These are phyloP conservation scores for Hypoxylon sp. DNA, from an alignment of 2,329 filamentous ascomycete genomes.

Conservation along the genomic window DNA sequence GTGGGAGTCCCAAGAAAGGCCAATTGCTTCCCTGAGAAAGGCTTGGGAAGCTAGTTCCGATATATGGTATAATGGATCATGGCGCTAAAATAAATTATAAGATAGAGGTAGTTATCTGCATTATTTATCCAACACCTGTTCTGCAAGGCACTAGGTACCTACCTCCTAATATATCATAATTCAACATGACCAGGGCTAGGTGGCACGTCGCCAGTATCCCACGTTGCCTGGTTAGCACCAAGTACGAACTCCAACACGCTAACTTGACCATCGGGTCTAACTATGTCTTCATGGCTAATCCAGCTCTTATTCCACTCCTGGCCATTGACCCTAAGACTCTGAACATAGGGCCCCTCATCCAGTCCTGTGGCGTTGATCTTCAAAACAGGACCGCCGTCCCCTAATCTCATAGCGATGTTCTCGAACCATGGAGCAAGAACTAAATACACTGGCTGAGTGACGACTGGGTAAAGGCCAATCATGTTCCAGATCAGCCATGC, in stretches of 20 bases:
- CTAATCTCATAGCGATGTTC: slow-evolving; percentile 64
- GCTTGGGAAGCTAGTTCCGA: not conserved
- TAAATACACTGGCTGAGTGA: slow-evolving; percentile 69
- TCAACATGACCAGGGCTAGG: slow-evolving; percentile 58
- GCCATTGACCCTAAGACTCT: slow-evolving; percentile 68
- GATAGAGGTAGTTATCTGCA: not conserved
- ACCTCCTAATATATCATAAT: slow-evolving; percentile 16
- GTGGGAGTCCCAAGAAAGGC: slow-evolving; percentile 5
- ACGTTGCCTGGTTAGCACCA: slow-evolving; percentile 57
- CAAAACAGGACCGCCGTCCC: slow-evolving; percentile 59
- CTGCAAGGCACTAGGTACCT: not conserved
- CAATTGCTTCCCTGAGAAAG: not conserved
- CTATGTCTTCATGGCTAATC: slow-evolving; percentile 67
- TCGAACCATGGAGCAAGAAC: slow-evolving; percentile 66
- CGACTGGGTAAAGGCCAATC: slow-evolving; percentile 69
- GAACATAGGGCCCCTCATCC: slow-evolving; percentile 65
- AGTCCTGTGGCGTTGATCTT: slow-evolving; percentile 63
- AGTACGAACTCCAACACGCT: slow-evolving; percentile 65
- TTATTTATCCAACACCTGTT: not conserved
- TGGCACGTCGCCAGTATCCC: slow-evolving; percentile 66
- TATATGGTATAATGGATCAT: not conserved
- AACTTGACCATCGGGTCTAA: slow-evolving; percentile 56
- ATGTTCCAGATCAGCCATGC: slow-evolving; percentile 70
- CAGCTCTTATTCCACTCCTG: slow-evolving; percentile 67
- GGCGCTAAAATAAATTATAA: not conserved